These are phyloP conservation scores for Selaginella tamariscina DNA, from an alignment of 75 land plant genomes.

Conservation along the genomic window DNA sequence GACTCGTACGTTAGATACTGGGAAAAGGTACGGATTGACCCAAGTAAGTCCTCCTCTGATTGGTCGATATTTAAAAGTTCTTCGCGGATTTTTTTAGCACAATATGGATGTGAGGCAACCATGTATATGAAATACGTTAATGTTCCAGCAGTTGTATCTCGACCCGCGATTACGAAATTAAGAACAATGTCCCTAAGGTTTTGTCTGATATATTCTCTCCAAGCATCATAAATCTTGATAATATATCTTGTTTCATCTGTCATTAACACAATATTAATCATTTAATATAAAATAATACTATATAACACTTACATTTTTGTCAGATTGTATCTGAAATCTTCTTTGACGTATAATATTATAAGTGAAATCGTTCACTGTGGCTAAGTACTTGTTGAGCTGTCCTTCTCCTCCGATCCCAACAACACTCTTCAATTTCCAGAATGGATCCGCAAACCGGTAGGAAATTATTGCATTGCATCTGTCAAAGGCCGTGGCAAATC, in stretches of 20 bases:
- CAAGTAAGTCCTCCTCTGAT: background rate
- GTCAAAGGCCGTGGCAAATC: conserved; percentile 29
- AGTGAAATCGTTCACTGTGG: conserved; percentile 39
- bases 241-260: conserved; percentile 31
- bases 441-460: conserved; percentile 29
- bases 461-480: conserved; percentile 17
- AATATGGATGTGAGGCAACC: background rate
- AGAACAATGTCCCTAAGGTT: conserved; percentile 70
- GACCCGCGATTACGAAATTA: conserved; percentile 79
- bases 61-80: background rate
- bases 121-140: conserved; percentile 46
- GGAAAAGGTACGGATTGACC: conserved; percentile 8
- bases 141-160: conserved; percentile 86
- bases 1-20: conserved; percentile 16
- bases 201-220: conserved; percentile 38
- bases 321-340: conserved; percentile 16
- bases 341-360: conserved; percentile 35
- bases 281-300: background rate
- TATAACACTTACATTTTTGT: conserved; percentile 5
- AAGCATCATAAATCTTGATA: conserved; percentile 45
- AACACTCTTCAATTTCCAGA: conserved; percentile 41
- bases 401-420: conserved; percentile 48
- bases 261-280: background rate
- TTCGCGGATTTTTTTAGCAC: background rate
- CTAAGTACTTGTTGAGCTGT: conserved; percentile 20